Evolutionary conservation across 2,329 filamentous ascomycete genomes (phyloP).

Genomic region (Colletotrichum scovillei): DNA sequence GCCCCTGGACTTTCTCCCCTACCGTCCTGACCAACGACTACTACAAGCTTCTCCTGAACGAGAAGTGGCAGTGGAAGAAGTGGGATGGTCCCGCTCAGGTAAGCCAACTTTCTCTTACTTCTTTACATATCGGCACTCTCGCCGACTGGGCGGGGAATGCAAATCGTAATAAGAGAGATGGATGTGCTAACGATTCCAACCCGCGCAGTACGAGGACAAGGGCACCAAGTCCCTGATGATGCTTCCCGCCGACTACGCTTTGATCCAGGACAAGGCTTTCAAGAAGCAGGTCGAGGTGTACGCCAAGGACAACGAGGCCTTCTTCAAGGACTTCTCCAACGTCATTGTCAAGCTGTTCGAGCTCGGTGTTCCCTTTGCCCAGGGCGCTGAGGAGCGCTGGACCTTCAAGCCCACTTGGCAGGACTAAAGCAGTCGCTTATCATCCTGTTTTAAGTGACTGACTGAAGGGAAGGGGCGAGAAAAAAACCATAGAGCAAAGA

Average conservation of each 20-base stretch:
- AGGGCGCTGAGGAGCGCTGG: constrained; percentile 68
- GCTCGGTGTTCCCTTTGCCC: constrained; percentile 89
- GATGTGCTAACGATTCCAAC: no score
- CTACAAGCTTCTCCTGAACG: constrained; percentile 85
- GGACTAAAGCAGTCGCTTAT: not conserved
- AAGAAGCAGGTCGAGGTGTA: constrained; percentile 84
- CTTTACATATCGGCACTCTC: no score
- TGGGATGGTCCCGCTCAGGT: constrained; percentile 88
- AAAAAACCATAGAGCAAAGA: not conserved
- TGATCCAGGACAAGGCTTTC: constrained; percentile 91
- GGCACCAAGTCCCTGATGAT: constrained; percentile 93
- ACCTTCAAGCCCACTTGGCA: constrained; percentile 69
- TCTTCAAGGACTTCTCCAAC: constrained; percentile 92
- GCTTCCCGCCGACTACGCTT: constrained; percentile 90
- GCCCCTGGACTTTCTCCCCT: constrained; percentile 92
- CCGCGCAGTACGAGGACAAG: constrained; percentile 83
- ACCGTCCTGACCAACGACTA: constrained; percentile 96
- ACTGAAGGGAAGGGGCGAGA: not conserved
- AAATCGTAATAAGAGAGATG: not conserved
- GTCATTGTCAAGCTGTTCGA: constrained; percentile 88
- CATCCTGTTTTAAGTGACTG: not conserved
- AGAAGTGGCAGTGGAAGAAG: constrained; percentile 94
- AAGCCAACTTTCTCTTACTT: constrained; percentile 33
- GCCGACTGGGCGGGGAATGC: not conserved
- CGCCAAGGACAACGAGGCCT: constrained; percentile 88